These are phyloP conservation scores for Populus hybrid DNA, from an alignment of 441 rosid species.

Conservation along the genomic window DNA sequence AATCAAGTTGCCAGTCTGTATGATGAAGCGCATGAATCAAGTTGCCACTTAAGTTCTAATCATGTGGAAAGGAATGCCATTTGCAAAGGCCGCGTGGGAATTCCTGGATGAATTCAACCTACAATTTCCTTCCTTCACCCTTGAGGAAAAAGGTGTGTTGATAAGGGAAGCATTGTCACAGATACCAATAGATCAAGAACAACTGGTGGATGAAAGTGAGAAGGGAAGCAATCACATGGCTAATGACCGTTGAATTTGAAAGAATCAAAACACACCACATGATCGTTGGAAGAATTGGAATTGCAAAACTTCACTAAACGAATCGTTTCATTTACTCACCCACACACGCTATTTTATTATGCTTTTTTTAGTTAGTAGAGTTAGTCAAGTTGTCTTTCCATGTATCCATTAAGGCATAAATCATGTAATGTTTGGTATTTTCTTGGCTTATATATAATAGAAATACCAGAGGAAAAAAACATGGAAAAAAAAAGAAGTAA, in stretches of 20 bases:
- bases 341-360: no score
- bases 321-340: not conserved
- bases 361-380: no score
- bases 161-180: not conserved
- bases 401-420: not conserved
- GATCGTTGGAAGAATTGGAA: no score
- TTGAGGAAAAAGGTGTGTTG: not conserved
- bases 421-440: no score
- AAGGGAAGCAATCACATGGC: not conserved
- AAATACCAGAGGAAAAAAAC: not conserved
- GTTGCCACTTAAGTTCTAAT: not conserved
- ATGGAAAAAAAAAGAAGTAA: not conserved
- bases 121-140: not conserved
- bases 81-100: not conserved
- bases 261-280: not conserved
- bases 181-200: no score
- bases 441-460: not conserved
- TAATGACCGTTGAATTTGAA: no score
- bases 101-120: not conserved
- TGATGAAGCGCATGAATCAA: not conserved
- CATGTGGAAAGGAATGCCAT: not conserved
- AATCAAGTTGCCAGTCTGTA: not conserved
- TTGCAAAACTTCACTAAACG: no score
- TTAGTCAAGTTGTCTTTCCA: not conserved
- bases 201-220: no score